phyloP scores from a whole-genome alignment of 441 rosid species.

The Erodium trifolium region DNA sequence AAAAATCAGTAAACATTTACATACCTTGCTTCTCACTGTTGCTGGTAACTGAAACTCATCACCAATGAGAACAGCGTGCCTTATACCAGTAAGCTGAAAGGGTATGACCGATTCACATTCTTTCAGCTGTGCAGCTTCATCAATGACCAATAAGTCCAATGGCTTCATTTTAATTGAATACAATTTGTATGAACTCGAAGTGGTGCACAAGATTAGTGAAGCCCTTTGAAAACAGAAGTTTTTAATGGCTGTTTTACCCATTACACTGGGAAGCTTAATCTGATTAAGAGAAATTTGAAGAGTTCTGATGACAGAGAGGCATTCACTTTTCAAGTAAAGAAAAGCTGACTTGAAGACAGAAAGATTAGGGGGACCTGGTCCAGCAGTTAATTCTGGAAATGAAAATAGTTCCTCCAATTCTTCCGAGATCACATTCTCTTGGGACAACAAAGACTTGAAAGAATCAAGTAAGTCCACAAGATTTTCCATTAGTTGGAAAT shows the following conservation, averaged over 20 bases:
- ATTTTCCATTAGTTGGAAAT: not conserved
- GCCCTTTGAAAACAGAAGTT: conserved; percentile 16
- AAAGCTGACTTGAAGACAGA: not conserved
- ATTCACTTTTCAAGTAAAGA: conserved; percentile 11
- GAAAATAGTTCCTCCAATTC: conserved; percentile 13
- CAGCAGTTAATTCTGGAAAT: not conserved
- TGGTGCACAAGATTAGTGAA: conserved; percentile 20
- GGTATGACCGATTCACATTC: conserved; percentile 23
- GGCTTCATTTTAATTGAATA: conserved; percentile 9
- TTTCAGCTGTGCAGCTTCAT: conserved; percentile 24
- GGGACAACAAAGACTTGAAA: not conserved
- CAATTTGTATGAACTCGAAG: conserved; percentile 17
- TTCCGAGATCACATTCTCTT: conserved; percentile 11
- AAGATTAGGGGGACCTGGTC: not conserved
- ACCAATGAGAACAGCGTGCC: conserved; percentile 13
- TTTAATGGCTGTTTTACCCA: not conserved
- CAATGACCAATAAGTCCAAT: conserved; percentile 15
- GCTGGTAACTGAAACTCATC: conserved; percentile 16
- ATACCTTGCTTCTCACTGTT: conserved; percentile 16
- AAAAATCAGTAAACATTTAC: not conserved
- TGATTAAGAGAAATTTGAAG: conserved; percentile 14
- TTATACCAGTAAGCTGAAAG: conserved; percentile 17
- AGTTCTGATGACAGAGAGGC: conserved; percentile 13
- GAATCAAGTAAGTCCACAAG: conserved; percentile 12
- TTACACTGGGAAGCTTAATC: conserved; percentile 8